Base-by-base conservation (phyloP, 2,329 filamentous ascomycete genomes). In the Podosphaera aphanis region DNA sequence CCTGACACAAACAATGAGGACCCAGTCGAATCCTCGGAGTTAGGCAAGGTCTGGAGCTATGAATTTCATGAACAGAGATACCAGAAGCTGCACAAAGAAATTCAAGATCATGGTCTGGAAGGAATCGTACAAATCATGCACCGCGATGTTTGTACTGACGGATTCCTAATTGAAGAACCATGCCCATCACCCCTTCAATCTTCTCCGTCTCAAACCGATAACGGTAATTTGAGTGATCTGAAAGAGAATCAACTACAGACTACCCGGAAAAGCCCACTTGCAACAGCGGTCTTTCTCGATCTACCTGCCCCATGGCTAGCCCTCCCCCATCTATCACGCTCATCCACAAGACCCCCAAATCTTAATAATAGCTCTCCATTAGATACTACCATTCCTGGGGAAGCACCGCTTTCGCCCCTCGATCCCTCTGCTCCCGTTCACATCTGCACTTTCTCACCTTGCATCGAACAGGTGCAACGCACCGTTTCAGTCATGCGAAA, bases 371-470 rank as follows among this genome's bases (percentile, higher is more conserved):
- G 16, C 3, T 35, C 42, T 16, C 8, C n/a, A 29, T 13, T 13
- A 35, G 16, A 8, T 6, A 38, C 18, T 35, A 19, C n/a, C 37
- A 27, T 15, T 16, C 23, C 18, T 43, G 43, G 55, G 5, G 51
- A 38, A 10, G 47, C 37, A 36, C 23, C 36, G 8, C 58, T 69
- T 15, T 77, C 73, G 0, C 69, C 73, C 0, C 68, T 95, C 10
- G 78, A 90, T 52, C 76, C 83, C 0, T 68, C 70, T n/a, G 70
- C 73, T 37, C 71, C 79, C 4, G 74, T 79, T 1, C 71, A 90
- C 57, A 71, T 98, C 46, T 98, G 90, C 65, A 92, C 85, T 0
- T 98, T 98, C 64, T 92, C 82, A 1, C 90, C 90, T 0, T 98
- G 90, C 62, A 92, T 98, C 52, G 90, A 98, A 63, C 90, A 98